Percentiles rank a stretch among this genome's conserved stretches.
Evolutionary conservation across 495 filamentous ascomycete species (phyloP).

Genomic region (Sabuloglossum arenarium): DNA sequence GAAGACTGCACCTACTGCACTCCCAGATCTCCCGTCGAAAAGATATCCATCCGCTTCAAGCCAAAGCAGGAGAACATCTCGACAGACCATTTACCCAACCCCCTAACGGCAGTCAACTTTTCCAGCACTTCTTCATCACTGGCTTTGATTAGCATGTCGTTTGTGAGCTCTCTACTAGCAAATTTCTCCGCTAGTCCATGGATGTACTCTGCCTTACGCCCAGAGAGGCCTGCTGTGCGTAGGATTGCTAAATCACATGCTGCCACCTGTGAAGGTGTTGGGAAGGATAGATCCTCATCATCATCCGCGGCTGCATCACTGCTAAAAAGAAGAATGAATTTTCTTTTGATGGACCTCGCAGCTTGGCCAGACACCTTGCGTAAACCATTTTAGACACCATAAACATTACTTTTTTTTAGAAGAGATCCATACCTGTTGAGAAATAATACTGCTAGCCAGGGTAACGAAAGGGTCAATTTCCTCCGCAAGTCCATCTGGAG

Average conservation of each 20-base stretch:
- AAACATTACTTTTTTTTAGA: not conserved
- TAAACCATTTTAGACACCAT: not conserved
- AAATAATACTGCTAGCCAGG: slow-evolving; percentile 70
- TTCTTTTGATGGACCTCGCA: slow-evolving; percentile 66
- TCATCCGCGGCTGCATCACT: slow-evolving; percentile 9
- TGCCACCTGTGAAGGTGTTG: slow-evolving; percentile 51
- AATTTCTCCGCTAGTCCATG: slow-evolving; percentile 72
- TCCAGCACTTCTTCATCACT: slow-evolving; percentile 71
- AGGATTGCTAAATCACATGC: slow-evolving; percentile 36
- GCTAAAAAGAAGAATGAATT: slow-evolving; percentile 64
- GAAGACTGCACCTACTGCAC: slow-evolving; percentile 46
- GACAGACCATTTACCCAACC: slow-evolving; percentile 76
- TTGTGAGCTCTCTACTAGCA: slow-evolving; percentile 45
- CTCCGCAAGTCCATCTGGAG: slow-evolving; percentile 62
- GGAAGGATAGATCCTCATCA: slow-evolving; percentile 31
- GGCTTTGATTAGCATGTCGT: slow-evolving; percentile 50
- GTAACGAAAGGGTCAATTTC: slow-evolving; percentile 71
- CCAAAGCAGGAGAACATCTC: slow-evolving; percentile 96
- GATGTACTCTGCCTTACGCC: slow-evolving; percentile 89
- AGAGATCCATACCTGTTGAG: slow-evolving; percentile 42
- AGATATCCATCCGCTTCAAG: slow-evolving; percentile 82
- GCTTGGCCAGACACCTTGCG: slow-evolving; percentile 66
- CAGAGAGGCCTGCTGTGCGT: slow-evolving; percentile 68
- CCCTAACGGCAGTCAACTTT: slow-evolving; percentile 65
- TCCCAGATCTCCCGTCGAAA: slow-evolving; percentile 79